phyloP scores from a whole-genome alignment of 1,284 basidiomycete genomes.

The Fomes fomentarius region DNA sequence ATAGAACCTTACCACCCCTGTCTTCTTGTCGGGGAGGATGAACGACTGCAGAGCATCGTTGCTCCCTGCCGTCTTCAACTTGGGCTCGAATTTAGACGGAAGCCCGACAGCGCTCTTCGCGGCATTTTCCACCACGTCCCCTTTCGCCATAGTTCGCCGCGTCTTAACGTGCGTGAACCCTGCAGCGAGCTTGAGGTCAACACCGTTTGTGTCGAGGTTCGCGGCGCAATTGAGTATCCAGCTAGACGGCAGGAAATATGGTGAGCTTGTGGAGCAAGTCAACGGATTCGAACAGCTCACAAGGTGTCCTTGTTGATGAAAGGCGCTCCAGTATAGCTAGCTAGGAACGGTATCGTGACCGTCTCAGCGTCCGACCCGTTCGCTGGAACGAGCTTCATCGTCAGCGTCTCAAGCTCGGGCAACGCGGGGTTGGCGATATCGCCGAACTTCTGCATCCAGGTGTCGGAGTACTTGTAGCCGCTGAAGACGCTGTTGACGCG shows the following conservation, averaged over 20 bases:
- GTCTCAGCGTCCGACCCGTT: slow-evolving; percentile 52
- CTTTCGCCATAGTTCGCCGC: too few species aligned
- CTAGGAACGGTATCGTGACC: slow-evolving; percentile 57
- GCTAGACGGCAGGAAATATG: slow-evolving; percentile 39
- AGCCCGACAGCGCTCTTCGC: slow-evolving; percentile 46
- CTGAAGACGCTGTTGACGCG: slow-evolving; percentile 67
- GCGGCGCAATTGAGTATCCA: slow-evolving; percentile 66
- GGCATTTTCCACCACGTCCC: slow-evolving; percentile 46
- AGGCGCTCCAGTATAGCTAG: slow-evolving; percentile 46
- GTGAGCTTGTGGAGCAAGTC: too few species aligned
- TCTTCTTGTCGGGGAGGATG: slow-evolving; percentile 58
- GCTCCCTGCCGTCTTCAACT: slow-evolving; percentile 46
- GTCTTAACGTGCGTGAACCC: too few species aligned
- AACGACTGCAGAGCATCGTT: slow-evolving; percentile 61
- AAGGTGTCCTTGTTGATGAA: slow-evolving; percentile 58
- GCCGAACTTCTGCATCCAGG: slow-evolving; percentile 59
- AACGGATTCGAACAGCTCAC: slow-evolving; percentile 37
- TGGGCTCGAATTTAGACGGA: slow-evolving; percentile 53
- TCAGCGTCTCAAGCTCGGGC: slow-evolving; percentile 49
- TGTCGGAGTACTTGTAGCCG: slow-evolving; percentile 56
- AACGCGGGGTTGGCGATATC: slow-evolving; percentile 59
- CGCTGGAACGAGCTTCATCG: slow-evolving; percentile 43
- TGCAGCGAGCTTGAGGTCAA: slow-evolving; percentile 43
- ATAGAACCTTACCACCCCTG: slow-evolving; percentile 50
- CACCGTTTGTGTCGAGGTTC: slow-evolving; percentile 55